Conservation (phyloP, 2,329 filamentous ascomycete genomes). For the Aspergillus costaricaensis region DNA sequence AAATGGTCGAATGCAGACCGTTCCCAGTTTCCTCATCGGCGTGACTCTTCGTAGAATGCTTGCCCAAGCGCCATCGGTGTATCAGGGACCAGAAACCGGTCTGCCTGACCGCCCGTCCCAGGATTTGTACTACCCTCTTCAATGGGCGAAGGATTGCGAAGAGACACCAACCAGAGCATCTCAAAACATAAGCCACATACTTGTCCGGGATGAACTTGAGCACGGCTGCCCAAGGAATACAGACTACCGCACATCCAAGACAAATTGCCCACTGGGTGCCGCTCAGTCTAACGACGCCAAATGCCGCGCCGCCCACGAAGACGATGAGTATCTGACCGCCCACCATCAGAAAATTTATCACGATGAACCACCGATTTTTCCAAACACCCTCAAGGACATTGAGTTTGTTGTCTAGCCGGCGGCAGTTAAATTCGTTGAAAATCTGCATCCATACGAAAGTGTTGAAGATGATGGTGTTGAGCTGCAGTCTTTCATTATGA, state of each 20-base stretch:
- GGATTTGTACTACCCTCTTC: too few relatives aligned
- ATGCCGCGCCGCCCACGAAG: conserved; percentile 76
- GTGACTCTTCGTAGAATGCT: too few relatives aligned
- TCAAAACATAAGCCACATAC: background rate
- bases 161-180: too few relatives aligned
- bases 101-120: too few relatives aligned
- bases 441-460: conserved; percentile 99
- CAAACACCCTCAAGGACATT: conserved; percentile 87
- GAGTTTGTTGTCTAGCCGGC: conserved; percentile 86
- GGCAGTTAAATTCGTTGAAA: conserved; percentile 95
- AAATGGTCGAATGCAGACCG: too few relatives aligned
- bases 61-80: too few relatives aligned
- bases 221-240: conserved; percentile 8
- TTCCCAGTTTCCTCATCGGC: too few relatives aligned
- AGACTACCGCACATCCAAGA: conserved; percentile 33
- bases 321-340: conserved; percentile 85
- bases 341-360: conserved; percentile 79
- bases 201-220: conserved; percentile 7
- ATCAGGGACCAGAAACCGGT: too few relatives aligned
- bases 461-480: conserved; percentile 88
- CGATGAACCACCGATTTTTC: conserved; percentile 82
- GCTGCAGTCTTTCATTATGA: conserved; percentile 40
- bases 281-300: conserved; percentile 70
- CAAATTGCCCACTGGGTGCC: conserved; percentile 80
- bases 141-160: too few relatives aligned